Evolutionary conservation across 805 yeast species (phyloP), one percentile per base, ranked within the genome.

Genomic region (Wickerhamiella australiensis): DNA sequence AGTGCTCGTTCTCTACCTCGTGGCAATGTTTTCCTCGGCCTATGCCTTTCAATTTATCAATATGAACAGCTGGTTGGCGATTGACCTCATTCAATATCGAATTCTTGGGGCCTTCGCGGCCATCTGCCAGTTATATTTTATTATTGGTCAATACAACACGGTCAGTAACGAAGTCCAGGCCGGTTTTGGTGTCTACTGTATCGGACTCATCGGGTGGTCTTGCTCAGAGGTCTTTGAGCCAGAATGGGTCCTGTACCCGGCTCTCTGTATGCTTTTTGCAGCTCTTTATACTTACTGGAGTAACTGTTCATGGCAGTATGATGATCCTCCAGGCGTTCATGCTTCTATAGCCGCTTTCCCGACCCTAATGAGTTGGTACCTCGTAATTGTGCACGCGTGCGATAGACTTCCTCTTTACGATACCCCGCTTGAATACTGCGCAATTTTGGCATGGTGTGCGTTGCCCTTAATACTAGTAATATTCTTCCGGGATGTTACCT

Each of bases 261-360:
- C 44, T 7, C 22, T 41, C 5, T 33, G 18, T 11, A 41, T 26
- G 21, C 18, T 41, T 5, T 15, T 27, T 8, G 29, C 27, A n/a
- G 35, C 46, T 8, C 3, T 13, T 5, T 17, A 12, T 13, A 27
- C 26, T 12, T 42, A 42, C 20, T 42, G 46, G 46, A 29, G 38
- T 11, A 42, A 42, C 20, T 42, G 21, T n/a, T 26, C 46, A 9
- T 42, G 46, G 38, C 27, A 25, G 17, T 29, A 26, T 11, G 15
- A 29, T n/a, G 33, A 29, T 11, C 35, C 27, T 7, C 37, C 35
- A 5, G 46, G 46, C 8, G 20, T 42, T 3, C 46, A 42, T 17
- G 46, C 46, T 4, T 18, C 38, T 4, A 22, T 29, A 5, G 46
- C 38, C n/a, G 46, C 27, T 1, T 25, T 42, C 25, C 46, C 46